phyloP scores from a whole-genome alignment of 331 rosid genomes.

The Cydonia oblonga region DNA sequence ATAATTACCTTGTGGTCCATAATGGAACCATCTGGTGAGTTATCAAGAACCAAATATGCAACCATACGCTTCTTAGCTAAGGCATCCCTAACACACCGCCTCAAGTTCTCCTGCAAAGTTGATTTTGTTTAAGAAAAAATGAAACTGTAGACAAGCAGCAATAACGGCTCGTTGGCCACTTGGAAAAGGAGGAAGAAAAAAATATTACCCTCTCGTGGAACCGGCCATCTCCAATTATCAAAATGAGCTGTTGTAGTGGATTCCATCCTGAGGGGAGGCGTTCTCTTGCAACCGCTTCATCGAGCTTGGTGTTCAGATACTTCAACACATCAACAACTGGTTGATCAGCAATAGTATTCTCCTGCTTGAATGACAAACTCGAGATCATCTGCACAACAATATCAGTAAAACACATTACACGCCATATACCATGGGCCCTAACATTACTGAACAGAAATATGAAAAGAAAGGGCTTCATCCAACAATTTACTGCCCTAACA shows the following conservation, averaged over 20 bases:
- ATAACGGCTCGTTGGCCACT: not conserved
- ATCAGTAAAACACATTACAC: not conserved
- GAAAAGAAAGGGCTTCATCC: not conserved
- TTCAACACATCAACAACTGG: constrained; percentile 73
- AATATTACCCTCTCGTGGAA: constrained; percentile 55
- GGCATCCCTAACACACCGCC: constrained; percentile 49
- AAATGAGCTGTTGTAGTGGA: constrained; percentile 76
- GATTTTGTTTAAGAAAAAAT: not conserved
- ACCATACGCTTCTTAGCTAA: constrained; percentile 61
- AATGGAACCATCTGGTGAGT: constrained; percentile 45
- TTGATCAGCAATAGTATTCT: constrained; percentile 60
- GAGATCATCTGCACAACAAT: constrained; percentile 62
- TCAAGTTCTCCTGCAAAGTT: constrained; percentile 41
- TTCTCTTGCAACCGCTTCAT: constrained; percentile 52
- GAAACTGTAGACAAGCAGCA: not conserved
- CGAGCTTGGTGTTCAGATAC: constrained; percentile 55
- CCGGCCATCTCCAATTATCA: constrained; percentile 73
- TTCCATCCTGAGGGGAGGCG: constrained; percentile 76
- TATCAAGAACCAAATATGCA: constrained; percentile 74
- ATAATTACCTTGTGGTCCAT: constrained; percentile 45
- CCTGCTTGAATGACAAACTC: constrained; percentile 74
- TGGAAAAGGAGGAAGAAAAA: not conserved
- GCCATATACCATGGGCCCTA: not conserved
- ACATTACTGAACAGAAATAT: not conserved
- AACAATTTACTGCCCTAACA: not conserved